A percentile compares a stretch with the other conserved stretches of the same genome.
phyloP scores from a whole-genome alignment of 2,329 filamentous ascomycete genomes.

The Chaetomium sp. region DNA sequence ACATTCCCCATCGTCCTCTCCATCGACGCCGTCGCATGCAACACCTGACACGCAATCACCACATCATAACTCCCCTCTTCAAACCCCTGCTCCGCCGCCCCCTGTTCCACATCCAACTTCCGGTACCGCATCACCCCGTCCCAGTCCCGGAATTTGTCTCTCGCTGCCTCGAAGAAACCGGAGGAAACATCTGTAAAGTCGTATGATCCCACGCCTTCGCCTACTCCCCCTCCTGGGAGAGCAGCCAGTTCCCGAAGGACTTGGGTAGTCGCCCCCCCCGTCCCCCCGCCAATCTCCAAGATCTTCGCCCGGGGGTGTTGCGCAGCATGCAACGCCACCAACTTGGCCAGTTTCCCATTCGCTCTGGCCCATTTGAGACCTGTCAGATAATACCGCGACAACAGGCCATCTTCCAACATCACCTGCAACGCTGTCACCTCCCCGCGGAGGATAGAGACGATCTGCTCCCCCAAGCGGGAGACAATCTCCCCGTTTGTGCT shows the following conservation, averaged over 20 bases:
- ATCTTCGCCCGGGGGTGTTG: slow-evolving; percentile 27
- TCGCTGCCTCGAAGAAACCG: slow-evolving; percentile 29
- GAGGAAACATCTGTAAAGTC: slow-evolving; percentile 23
- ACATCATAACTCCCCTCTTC: slow-evolving; percentile 30
- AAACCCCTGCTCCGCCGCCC: slow-evolving; percentile 30
- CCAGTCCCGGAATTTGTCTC: slow-evolving; percentile 24
- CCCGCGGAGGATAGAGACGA: slow-evolving; percentile 29
- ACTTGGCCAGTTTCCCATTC: slow-evolving; percentile 23
- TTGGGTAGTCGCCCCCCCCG: slow-evolving; percentile 33
- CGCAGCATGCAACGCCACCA: slow-evolving; percentile 19
- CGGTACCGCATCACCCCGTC: slow-evolving; percentile 25
- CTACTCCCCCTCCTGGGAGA: not conserved
- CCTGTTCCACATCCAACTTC: slow-evolving; percentile 30
- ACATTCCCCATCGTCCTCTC: slow-evolving; percentile 28
- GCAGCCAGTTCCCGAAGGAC: slow-evolving; percentile 19
- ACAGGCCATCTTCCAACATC: slow-evolving; percentile 29
- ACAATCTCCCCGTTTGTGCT: slow-evolving; percentile 28
- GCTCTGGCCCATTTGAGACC: slow-evolving; percentile 20
- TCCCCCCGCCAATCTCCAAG: slow-evolving; percentile 38
- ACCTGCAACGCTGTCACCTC: slow-evolving; percentile 29
- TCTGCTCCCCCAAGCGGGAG: slow-evolving; percentile 25
- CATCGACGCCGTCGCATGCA: slow-evolving; percentile 31
- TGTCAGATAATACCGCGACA: slow-evolving; percentile 30
- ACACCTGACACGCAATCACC: slow-evolving; percentile 33
- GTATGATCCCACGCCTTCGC: slow-evolving; percentile 12